A percentile compares a stretch with the other conserved stretches of the same genome.
phyloP scores from a whole-genome alignment of 179 eudicot genomes.

The Gypsophila paniculata region DNA sequence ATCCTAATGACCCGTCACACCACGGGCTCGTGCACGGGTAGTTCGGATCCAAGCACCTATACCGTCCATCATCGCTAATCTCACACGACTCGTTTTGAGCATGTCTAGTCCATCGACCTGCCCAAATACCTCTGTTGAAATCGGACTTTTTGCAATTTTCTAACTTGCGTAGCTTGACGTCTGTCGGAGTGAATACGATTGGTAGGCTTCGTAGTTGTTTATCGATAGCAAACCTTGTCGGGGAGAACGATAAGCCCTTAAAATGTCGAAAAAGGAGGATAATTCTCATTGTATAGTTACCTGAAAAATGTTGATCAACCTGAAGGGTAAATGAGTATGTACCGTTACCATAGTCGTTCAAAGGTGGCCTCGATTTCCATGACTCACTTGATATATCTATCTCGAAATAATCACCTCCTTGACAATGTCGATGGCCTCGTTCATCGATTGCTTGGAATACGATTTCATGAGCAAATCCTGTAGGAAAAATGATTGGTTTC shows the following conservation, averaged over 20 bases:
- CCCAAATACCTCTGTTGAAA: slow-evolving; percentile 49
- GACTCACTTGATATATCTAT: slow-evolving; percentile 53
- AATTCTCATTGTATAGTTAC: slow-evolving; percentile 51
- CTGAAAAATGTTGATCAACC: slow-evolving; percentile 65
- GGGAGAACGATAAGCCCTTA: slow-evolving; percentile 62
- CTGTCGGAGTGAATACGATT: slow-evolving; percentile 31
- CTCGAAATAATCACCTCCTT: slow-evolving; percentile 83
- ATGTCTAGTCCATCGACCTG: slow-evolving; percentile 86
- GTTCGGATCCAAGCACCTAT: slow-evolving; percentile 40
- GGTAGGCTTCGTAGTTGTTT: slow-evolving; percentile 44
- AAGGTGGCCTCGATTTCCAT: slow-evolving; percentile 77
- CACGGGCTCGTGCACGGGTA: slow-evolving; percentile 61
- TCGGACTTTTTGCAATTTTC: slow-evolving; percentile 43
- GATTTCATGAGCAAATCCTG: slow-evolving; percentile 52
- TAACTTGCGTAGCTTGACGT: slow-evolving; percentile 30
- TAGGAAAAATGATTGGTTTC: slow-evolving; percentile 29
- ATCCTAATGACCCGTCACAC: slow-evolving; percentile 66
- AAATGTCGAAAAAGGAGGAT: slow-evolving; percentile 56
- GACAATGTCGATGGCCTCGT: slow-evolving; percentile 45
- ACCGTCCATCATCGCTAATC: slow-evolving; percentile 59
- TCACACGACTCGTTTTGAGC: slow-evolving; percentile 47
- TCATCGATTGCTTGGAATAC: slow-evolving; percentile 63
- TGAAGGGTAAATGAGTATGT: slow-evolving; percentile 62
- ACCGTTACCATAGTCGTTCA: slow-evolving; percentile 61
- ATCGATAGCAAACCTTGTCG: slow-evolving; percentile 49